These are phyloP conservation scores for Trametes maxima DNA, from an alignment of 768 basidiomycete genomes.

Conservation along the genomic window DNA sequence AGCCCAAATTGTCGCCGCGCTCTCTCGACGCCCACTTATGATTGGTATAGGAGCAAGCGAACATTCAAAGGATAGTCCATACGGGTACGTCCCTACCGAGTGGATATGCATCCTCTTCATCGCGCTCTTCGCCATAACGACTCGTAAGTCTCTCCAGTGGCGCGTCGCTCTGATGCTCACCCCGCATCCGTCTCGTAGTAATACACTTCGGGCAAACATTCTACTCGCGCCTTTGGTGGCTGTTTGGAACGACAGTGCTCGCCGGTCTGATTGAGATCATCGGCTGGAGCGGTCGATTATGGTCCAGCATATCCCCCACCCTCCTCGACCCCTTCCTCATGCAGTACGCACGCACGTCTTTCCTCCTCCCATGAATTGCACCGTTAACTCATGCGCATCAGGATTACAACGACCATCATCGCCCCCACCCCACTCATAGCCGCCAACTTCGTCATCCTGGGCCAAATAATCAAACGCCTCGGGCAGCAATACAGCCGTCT, in stretches of 20 bases:
- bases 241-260: conserved; percentile 36
- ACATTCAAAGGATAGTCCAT: conserved; percentile 18
- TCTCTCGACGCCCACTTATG: neutral
- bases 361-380: neutral
- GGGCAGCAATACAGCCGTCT: conserved; percentile 51
- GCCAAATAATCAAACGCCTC: conserved; percentile 46
- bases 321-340: conserved; percentile 41
- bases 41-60: neutral
- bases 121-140: conserved; percentile 36
- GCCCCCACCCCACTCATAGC: conserved; percentile 60
- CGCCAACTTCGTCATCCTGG: conserved; percentile 61
- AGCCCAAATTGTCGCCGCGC: neutral
- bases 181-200: conserved; percentile 6
- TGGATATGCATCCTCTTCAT: conserved; percentile 42
- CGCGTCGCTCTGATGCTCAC: neutral
- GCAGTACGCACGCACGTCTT: conserved; percentile 34
- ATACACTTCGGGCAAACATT: conserved; percentile 34
- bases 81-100: conserved; percentile 41
- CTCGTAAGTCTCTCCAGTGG: conserved; percentile 25
- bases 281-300: conserved; percentile 42
- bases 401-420: conserved; percentile 56
- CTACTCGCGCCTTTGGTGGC: conserved; percentile 38
- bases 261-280: conserved; percentile 39
- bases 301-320: conserved; percentile 33
- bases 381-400: conserved; percentile 22